A percentile compares a stretch with the other conserved stretches of the same genome.
These are phyloP conservation scores for Ophiocytium majus DNA, from an alignment of 352 stramenopile species.

Conservation along the genomic window DNA sequence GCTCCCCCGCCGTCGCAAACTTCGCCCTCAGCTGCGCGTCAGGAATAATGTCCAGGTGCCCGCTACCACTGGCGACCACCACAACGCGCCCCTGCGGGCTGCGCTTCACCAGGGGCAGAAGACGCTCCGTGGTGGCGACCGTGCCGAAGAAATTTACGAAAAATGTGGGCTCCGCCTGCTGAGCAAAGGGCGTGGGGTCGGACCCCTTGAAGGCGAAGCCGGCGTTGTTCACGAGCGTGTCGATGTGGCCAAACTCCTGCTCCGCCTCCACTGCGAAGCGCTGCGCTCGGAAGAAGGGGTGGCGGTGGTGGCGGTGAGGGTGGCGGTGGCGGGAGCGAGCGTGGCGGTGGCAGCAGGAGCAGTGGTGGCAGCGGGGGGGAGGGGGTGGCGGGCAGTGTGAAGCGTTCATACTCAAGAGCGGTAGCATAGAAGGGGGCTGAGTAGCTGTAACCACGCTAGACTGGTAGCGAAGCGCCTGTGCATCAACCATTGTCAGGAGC, in stretches of 20 bases:
- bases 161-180: slow-evolving; percentile 64
- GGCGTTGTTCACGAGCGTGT: slow-evolving; percentile 91
- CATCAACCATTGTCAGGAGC: too few species aligned
- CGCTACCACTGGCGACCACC: slow-evolving; percentile 45
- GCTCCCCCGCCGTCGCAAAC: slow-evolving; percentile 13
- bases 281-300: slow-evolving; percentile 19
- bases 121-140: slow-evolving; percentile 59
- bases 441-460: too few species aligned
- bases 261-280: slow-evolving; percentile 46
- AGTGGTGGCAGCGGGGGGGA: too few species aligned
- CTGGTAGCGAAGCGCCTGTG: too few species aligned
- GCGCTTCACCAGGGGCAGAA: slow-evolving; percentile 62
- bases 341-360: too few species aligned
- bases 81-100: slow-evolving; percentile 45
- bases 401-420: too few species aligned
- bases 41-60: slow-evolving; percentile 42
- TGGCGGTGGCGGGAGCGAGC: too few species aligned
- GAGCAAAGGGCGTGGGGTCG: slow-evolving; percentile 23
- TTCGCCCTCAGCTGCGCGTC: neutral
- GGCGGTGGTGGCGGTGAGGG: neutral
- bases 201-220: slow-evolving; percentile 73
- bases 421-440: too few species aligned
- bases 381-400: too few species aligned
- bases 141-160: slow-evolving; percentile 69
- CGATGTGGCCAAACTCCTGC: slow-evolving; percentile 75